These are phyloP conservation scores for Albifimbria verrucaria DNA, from an alignment of 2,329 filamentous ascomycete genomes.

Conservation along the genomic window DNA sequence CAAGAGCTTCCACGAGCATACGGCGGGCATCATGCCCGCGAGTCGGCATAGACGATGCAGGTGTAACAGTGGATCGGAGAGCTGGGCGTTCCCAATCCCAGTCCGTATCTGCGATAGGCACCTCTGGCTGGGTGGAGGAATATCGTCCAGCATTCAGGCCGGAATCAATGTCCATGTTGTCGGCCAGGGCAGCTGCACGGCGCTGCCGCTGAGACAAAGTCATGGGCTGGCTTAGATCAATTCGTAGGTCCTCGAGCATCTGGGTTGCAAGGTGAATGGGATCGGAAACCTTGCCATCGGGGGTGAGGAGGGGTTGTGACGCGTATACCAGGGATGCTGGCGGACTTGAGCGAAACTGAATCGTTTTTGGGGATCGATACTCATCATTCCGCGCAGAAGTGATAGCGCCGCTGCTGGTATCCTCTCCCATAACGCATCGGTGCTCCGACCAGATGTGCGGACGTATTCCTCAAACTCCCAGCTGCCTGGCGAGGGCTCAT, in stretches of 20 bases:
- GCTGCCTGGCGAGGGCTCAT: constrained; percentile 79
- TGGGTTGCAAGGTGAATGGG: constrained; percentile 84
- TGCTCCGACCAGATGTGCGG: constrained; percentile 72
- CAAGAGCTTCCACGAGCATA: constrained; percentile 60
- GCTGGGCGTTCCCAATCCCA: constrained; percentile 86
- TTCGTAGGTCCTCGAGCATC: constrained; percentile 87
- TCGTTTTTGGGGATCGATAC: constrained; percentile 67
- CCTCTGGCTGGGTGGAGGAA: constrained; percentile 83
- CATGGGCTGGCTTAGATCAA: constrained; percentile 75
- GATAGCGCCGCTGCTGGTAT: constrained; percentile 74
- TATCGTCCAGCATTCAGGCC: constrained; percentile 46
- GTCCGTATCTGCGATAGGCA: constrained; percentile 66
- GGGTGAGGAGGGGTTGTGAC: constrained; percentile 72
- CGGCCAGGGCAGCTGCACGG: constrained; percentile 23
- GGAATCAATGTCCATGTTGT: constrained; percentile 70
- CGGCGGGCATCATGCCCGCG: constrained; percentile 29
- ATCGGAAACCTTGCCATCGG: constrained; percentile 72
- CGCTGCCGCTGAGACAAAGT: constrained; percentile 41
- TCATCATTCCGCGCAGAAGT: constrained; percentile 90
- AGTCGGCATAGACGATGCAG: constrained; percentile 31
- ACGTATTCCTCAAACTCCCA: constrained; percentile 92
- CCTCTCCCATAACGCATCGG: constrained; percentile 80
- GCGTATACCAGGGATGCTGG: constrained; percentile 92
- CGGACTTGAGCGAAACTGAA: constrained; percentile 87
- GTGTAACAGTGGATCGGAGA: constrained; percentile 48